These are phyloP conservation scores for Mytilinidion resinicola DNA, from an alignment of 495 filamentous ascomycete species.

Conservation along the genomic window DNA sequence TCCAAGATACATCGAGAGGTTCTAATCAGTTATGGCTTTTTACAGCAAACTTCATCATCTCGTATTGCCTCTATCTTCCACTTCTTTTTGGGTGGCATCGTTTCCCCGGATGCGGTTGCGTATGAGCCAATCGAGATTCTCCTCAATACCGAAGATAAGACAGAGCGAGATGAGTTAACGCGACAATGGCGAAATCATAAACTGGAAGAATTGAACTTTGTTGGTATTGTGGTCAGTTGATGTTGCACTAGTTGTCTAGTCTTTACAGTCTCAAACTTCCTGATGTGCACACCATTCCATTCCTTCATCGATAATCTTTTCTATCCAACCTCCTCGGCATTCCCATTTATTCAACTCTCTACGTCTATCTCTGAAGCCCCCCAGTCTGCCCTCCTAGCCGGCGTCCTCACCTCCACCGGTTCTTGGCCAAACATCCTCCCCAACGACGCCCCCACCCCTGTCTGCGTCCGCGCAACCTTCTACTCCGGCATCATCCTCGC, in stretches of 20 bases:
- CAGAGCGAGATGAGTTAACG: constrained; percentile 28
- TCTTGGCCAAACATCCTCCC: constrained; percentile 30
- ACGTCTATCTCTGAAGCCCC: not conserved
- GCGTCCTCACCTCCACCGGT: constrained; percentile 28
- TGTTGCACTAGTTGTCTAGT: not conserved
- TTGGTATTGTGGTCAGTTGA: constrained; percentile 29
- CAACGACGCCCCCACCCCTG: constrained; percentile 15
- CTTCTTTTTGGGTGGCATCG: constrained; percentile 24
- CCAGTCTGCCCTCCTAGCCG: constrained; percentile 26
- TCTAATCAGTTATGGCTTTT: too few species aligned
- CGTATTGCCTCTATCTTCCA: not conserved
- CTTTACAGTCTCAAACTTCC: too few species aligned
- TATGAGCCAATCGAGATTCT: constrained; percentile 29
- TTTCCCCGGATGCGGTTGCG: constrained; percentile 16
- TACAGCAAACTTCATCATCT: too few species aligned
- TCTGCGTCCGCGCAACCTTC: constrained; percentile 27
- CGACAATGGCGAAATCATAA: constrained; percentile 26
- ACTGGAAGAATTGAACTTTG: constrained; percentile 29
- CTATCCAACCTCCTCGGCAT: not conserved
- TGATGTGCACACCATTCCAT: too few species aligned
- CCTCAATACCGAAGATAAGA: constrained; percentile 19
- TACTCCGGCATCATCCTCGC: constrained; percentile 30
- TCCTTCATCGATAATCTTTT: not conserved
- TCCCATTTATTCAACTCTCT: not conserved
- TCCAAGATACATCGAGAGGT: too few species aligned